phyloP scores from a whole-genome alignment of 768 basidiomycete species.

The Podaxis sp. region DNA sequence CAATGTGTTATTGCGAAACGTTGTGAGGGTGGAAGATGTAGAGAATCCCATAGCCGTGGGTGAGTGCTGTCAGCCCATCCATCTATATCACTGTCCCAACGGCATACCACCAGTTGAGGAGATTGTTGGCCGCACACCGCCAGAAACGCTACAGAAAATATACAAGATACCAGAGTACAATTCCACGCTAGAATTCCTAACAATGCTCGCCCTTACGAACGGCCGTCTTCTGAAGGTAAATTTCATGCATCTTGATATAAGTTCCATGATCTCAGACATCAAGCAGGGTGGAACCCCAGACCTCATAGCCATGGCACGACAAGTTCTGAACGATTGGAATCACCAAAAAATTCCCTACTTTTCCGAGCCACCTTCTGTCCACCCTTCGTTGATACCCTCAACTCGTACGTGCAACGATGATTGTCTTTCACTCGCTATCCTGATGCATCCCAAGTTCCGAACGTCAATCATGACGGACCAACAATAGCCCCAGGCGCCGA shows the following conservation, averaged over 20 bases:
- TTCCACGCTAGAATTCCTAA: constrained; percentile 78
- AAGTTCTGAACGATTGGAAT: constrained; percentile 90
- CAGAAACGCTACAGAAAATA: constrained; percentile 69
- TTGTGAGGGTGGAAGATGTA: constrained; percentile 86
- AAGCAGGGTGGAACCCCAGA: constrained; percentile 87
- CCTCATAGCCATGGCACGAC: constrained; percentile 73
- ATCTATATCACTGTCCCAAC: not conserved
- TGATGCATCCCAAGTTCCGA: not conserved
- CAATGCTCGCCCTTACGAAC: constrained; percentile 79
- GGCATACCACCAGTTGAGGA: constrained; percentile 64
- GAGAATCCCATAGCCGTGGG: constrained; percentile 89
- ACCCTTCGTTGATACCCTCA: constrained; percentile 71
- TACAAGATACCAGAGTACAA: constrained; percentile 79
- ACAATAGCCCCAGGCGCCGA: constrained; percentile 70
- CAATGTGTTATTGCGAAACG: constrained; percentile 79
- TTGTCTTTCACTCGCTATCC: not conserved
- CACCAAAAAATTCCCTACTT: constrained; percentile 92
- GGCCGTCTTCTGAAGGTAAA: constrained; percentile 81
- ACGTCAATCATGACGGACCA: constrained; percentile 20
- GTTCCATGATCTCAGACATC: not conserved
- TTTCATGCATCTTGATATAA: not conserved
- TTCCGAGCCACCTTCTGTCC: constrained; percentile 71
- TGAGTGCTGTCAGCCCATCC: constrained; percentile 30
- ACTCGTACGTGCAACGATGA: constrained; percentile 26
- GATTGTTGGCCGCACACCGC: constrained; percentile 71